Base-by-base conservation (phyloP, 768 basidiomycete genomes). In the Chalciporus pseudorubinellus region DNA sequence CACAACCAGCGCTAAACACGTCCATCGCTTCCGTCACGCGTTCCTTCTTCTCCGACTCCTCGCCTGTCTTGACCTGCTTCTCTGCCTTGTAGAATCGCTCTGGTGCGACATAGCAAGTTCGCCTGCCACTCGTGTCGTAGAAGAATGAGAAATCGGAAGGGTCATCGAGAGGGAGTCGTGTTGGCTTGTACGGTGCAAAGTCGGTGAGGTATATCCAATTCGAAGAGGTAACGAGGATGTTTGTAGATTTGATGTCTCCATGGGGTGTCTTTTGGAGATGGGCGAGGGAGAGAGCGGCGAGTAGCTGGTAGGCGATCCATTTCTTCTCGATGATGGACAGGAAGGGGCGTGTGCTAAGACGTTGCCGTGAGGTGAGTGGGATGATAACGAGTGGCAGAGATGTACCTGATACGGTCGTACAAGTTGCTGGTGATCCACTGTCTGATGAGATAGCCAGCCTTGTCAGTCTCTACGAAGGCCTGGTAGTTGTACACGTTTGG, bases 111-210 rank as follows among this genome's bases (percentile, higher is more conserved):
- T 98, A 98, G 67, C 97, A 99, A 1, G 92, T 95, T 11, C 95
- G 80, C 7, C 93, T 78, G 2, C 92, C 92, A 12, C 92, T 93
- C 4, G 92, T 93, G 70, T 99, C 97, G 69, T 95, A 98, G 77
- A 86, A 99, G 75, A 94, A 97, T 4, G 94, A 95, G 69, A 98
- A 99, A 71, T 95, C 94, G 8, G 95, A 84, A 4, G 97, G 97
- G 65, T 98, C 95, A 63, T 99, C 93, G 39, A 98, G 79, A 0
- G 97, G 97, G 11, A 99, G 82, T 67, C 84, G 91, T 2, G 93
- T 95, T 0, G 95, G 97, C 67, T 99, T 99, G 80, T 91, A 95
- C 6, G 83, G 72, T 0, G 95, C 91, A 67, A 98, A 98, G 72
- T 98, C 97, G 38, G 95, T 90, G 45, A 99, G 76, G 63, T 94